Conservation (phyloP, 1,284 basidiomycete species). For the Moniliophthora roreri region DNA sequence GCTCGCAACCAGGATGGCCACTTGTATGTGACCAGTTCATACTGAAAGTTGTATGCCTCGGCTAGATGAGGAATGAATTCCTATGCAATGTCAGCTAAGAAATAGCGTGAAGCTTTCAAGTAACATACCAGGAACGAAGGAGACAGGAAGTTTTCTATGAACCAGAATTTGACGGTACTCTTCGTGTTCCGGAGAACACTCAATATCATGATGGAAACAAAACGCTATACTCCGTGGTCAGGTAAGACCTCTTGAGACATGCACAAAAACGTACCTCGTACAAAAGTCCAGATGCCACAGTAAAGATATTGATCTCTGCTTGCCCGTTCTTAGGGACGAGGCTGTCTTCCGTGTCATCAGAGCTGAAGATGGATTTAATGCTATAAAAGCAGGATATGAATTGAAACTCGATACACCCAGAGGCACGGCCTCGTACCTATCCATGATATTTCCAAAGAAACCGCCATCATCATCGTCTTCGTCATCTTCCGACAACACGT, state of each 20-base stretch:
- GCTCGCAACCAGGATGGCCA: slow-evolving; percentile 98
- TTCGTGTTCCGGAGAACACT: slow-evolving; percentile 94
- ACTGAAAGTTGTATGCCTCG: slow-evolving; percentile 88
- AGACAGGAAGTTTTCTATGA: slow-evolving; percentile 98
- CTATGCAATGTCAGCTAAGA: slow-evolving; percentile 34
- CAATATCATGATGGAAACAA: slow-evolving; percentile 97
- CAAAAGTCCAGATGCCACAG: slow-evolving; percentile 92
- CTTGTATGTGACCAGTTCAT: slow-evolving; percentile 97
- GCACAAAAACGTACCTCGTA: slow-evolving; percentile 71
- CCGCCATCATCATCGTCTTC: slow-evolving; percentile 28
- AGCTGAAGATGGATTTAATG: slow-evolving; percentile 53
- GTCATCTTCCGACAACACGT: slow-evolving; percentile 67
- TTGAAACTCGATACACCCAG: neutral
- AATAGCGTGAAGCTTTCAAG: neutral
- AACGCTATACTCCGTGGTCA: slow-evolving; percentile 58
- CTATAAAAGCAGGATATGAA: slow-evolving; percentile 30
- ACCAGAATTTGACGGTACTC: slow-evolving; percentile 97
- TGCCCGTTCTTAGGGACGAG: slow-evolving; percentile 38
- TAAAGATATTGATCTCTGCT: slow-evolving; percentile 98
- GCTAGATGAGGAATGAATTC: slow-evolving; percentile 95
- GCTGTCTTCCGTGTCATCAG: slow-evolving; percentile 25
- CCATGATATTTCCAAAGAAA: slow-evolving; percentile 45
- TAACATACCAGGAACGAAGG: slow-evolving; percentile 86
- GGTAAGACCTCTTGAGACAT: slow-evolving; percentile 10
- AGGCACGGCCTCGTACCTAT: slow-evolving; percentile 39